These are phyloP conservation scores for Penicillium sp. DNA, from an alignment of 2,329 filamentous ascomycete genomes.

Conservation along the genomic window DNA sequence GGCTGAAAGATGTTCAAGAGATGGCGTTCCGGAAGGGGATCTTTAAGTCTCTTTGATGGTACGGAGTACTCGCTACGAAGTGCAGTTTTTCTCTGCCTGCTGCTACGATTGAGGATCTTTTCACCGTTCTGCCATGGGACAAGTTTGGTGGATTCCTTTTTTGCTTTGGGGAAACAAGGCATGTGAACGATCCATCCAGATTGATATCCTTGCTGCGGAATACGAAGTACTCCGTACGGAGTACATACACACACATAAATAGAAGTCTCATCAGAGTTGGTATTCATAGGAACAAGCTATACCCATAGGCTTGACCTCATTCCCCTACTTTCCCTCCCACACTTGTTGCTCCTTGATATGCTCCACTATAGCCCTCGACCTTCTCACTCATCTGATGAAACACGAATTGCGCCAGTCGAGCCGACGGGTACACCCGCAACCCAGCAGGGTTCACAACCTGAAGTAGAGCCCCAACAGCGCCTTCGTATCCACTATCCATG, in stretches of 20 bases:
- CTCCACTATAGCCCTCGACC: slow-evolving; percentile 41
- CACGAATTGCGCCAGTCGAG: slow-evolving; percentile 45
- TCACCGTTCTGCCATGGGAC: too few relatives aligned
- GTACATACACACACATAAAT: too few relatives aligned
- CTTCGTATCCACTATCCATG: slow-evolving; percentile 47
- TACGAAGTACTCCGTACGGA: too few relatives aligned
- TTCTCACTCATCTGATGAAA: slow-evolving; percentile 39
- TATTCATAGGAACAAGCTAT: neutral
- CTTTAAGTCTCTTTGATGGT: slow-evolving; percentile 7
- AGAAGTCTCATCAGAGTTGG: too few relatives aligned
- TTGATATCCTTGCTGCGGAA: neutral
- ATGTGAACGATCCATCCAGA: too few relatives aligned
- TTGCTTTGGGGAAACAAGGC: too few relatives aligned
- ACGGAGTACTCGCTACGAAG: neutral
- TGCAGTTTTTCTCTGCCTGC: too few relatives aligned
- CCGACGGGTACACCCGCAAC: slow-evolving; percentile 34
- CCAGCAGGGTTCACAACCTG: slow-evolving; percentile 40
- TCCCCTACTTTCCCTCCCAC: neutral
- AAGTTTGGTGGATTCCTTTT: too few relatives aligned
- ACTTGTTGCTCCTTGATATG: slow-evolving; percentile 34
- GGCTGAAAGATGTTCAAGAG: slow-evolving; percentile 18
- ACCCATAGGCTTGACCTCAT: neutral
- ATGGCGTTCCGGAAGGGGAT: slow-evolving; percentile 19
- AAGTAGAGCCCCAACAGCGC: slow-evolving; percentile 42
- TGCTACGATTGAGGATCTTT: too few relatives aligned